phyloP scores from a whole-genome alignment of 2,329 filamentous ascomycete genomes.

The Zalaria obscura region DNA sequence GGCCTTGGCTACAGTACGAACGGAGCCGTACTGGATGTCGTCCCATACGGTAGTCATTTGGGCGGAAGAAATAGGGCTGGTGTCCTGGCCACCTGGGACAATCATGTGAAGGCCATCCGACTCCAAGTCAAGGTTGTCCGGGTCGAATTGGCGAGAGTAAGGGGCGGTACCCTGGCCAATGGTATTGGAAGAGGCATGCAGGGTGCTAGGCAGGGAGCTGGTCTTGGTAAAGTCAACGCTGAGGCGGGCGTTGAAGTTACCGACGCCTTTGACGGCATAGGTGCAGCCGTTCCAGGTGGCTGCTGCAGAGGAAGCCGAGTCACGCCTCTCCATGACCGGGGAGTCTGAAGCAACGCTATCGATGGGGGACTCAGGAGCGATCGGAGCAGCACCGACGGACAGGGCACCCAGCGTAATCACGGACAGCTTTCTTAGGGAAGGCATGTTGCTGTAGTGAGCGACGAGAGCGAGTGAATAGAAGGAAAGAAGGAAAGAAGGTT shows the following conservation, averaged over 20 bases:
- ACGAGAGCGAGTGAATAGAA: no score
- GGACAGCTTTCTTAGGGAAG: no score
- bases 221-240: slow-evolving; percentile 5
- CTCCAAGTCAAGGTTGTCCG: slow-evolving; percentile 5
- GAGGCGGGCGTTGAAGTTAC: slow-evolving; percentile 5
- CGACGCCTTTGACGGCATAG: slow-evolving; percentile 3
- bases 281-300: slow-evolving; percentile 2
- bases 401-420: no score
- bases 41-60: slow-evolving; percentile 48
- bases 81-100: slow-evolving; percentile 2
- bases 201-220: slow-evolving; percentile 1
- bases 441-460: no score
- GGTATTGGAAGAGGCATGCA: slow-evolving; percentile 4
- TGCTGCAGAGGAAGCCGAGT: neutral
- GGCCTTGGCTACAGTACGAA: slow-evolving; percentile 53
- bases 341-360: no score
- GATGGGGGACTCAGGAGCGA: no score
- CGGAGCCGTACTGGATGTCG: slow-evolving; percentile 56
- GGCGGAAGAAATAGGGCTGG: slow-evolving; percentile 19
- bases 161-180: slow-evolving; percentile 5
- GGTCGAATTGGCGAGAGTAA: slow-evolving; percentile 5
- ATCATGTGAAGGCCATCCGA: slow-evolving; percentile 3
- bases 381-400: no score
- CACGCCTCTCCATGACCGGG: no score
- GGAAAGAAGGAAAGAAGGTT: no score